Percentiles rank a stretch among this genome's conserved stretches.
These are phyloP conservation scores for Fusarium agapanthi DNA, from an alignment of 2,329 filamentous ascomycete species.

Conservation along the genomic window DNA sequence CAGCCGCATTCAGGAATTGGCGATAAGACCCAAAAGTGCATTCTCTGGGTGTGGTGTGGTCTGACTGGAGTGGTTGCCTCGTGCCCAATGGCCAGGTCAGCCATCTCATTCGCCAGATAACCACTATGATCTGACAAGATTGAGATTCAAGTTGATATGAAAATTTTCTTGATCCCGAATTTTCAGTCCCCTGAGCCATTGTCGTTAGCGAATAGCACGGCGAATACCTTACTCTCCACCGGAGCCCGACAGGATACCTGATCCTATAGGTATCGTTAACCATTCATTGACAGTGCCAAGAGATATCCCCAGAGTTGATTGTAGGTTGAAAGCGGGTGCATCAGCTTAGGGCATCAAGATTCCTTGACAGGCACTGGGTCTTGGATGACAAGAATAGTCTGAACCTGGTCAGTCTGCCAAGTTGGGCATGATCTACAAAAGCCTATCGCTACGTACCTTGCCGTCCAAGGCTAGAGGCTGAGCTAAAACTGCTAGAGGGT, in stretches of 20 bases:
- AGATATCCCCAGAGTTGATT: constrained; percentile 43
- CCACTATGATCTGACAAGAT: constrained; percentile 37
- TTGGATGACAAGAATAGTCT: constrained; percentile 31
- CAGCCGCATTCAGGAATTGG: constrained; percentile 29
- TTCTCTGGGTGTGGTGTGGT: constrained; percentile 21
- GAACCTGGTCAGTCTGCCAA: constrained; percentile 25
- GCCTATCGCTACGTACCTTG: constrained; percentile 17
- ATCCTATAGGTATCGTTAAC: constrained; percentile 7
- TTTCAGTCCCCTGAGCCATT: constrained; percentile 15
- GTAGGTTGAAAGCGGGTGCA: constrained; percentile 11
- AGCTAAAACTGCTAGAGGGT: not conserved
- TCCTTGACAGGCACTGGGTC: constrained; percentile 11
- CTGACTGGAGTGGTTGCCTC: constrained; percentile 13
- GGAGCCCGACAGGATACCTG: constrained; percentile 18
- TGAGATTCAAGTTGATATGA: constrained; percentile 5
- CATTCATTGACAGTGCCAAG: constrained; percentile 37
- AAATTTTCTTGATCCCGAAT: constrained; percentile 13
- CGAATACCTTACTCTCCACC: constrained; percentile 14
- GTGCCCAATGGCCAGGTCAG: constrained; percentile 26
- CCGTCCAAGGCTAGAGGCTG: constrained; percentile 13
- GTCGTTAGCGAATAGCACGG: constrained; percentile 15
- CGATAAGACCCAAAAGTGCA: constrained; percentile 13
- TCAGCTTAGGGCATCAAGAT: constrained; percentile 26
- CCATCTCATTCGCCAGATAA: constrained; percentile 31
- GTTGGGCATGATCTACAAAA: constrained; percentile 40